Base-by-base conservation (phyloP, 2,329 filamentous ascomycete genomes). In the Colletotrichum shisoi region DNA sequence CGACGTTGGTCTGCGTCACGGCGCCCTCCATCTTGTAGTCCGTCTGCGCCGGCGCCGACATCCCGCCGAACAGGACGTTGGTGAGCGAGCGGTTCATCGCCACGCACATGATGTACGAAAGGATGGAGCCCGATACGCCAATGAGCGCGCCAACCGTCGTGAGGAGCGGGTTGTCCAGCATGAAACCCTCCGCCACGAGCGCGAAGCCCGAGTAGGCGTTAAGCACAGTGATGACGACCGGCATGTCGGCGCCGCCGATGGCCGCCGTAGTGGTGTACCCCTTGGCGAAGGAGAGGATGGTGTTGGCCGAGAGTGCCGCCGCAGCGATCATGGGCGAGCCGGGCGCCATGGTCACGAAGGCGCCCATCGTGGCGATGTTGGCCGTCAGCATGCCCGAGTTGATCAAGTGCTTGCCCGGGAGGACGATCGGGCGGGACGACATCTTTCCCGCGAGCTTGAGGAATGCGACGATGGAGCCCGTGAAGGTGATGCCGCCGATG, bases 201-300 rank as follows among this genome's bases (percentile, higher is more conserved):
- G 93, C 93, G 65, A 96, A 97, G 13, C 93, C 93, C 54, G 91
- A 94, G 76, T 96, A 96, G 0, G 93, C 93, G 72, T 96, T 97
- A 21, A 97, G 79, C 1, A 96, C 93, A 0, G 92, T 96, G 70
- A 96, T 96, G 39, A 95, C 92, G 5, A 96, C 92, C 15, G 90
- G 93, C 93, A 96, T 96, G 74, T 97, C 93, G 13, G 93, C 93
- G n/a, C 93, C 93, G 24, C 93, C 93, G 73, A 97, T 96, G 0
- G 92, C 92, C 2, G 93, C 86, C 0, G 93, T 96, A 0, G 93
- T 96, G 0, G 93, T 96, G 74, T 88, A 96, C 8, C 93, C 93
- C 76, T 96, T 94, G 69, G 91, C 80, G 76, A 96, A 96, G 68
- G 91, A 94, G 27, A 97, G 81, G 0, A 86, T 81, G 0, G 93